Base-by-base conservation (phyloP, 2,329 filamentous ascomycete genomes). In the Phialocephala subalpina region DNA sequence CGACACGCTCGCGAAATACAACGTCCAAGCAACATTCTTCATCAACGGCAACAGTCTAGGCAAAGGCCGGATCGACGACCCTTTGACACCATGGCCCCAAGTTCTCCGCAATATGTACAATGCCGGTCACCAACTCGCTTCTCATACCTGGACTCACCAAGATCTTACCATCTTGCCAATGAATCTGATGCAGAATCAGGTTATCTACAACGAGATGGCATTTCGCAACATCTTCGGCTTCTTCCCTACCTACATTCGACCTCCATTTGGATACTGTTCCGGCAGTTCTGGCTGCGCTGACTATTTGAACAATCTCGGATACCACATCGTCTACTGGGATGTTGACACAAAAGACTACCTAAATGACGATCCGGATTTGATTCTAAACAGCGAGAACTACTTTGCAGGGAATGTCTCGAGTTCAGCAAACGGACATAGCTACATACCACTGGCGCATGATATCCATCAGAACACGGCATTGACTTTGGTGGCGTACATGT, bases 21-120 rank as follows among this genome's bases (percentile, higher is more conserved):
- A 83, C 22, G 87, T 85, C 14, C 87, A 86, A 70, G 89, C 87
- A 0, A 91, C 89, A 1, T 91, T 92, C 52, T 70, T 70, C 59
- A 67, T 71, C 22, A 69, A 47, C 9, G 85, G 84, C 12, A 85
- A 82, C 76, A 86, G 85, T 74, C 77, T 82, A 45, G 81, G 81
- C 70, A 86, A 86, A 75, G 84, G 84, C 35, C 74, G 80, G 68
- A 87, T 87, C 71, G 85, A 87, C 67, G 80, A 82, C 62, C 76
- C 80, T 7, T 78, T 78, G 14, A 78, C 79, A 20, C 77, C 77
- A 67, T 83, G 82, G 71, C 74, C 76, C 12, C 76, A 78, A 3
- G 82, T 84, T 14, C 83, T 89, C 64, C 18, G 65, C n/a, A 45
- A 59, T 11, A 70, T 69, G 63, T 56, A 67, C 25, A 36, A 22